Conservation (phyloP, 306 rosid genomes). For the Sesbania bispinosa region DNA sequence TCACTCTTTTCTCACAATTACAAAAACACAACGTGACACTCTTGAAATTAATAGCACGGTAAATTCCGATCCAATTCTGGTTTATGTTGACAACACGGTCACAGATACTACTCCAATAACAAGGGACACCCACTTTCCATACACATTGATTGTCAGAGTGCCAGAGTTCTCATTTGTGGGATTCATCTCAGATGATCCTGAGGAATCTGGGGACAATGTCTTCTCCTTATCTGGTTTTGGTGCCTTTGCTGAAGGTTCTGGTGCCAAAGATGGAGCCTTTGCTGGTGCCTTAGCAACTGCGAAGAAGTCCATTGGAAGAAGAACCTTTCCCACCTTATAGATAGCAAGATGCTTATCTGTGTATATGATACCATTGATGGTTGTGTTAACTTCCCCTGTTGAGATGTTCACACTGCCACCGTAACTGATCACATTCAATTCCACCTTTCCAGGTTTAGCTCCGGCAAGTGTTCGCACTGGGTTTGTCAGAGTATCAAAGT, state of each 20-base stretch:
- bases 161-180: neutral
- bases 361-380: slow-evolving; percentile 40
- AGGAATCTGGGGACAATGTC: neutral
- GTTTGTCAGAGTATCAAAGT: slow-evolving; percentile 48
- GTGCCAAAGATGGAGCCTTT: slow-evolving; percentile 15
- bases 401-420: slow-evolving; percentile 44
- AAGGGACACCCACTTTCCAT: slow-evolving; percentile 27
- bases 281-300: slow-evolving; percentile 26
- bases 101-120: slow-evolving; percentile 15
- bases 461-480: slow-evolving; percentile 50
- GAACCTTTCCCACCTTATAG: slow-evolving; percentile 41
- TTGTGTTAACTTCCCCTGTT: slow-evolving; percentile 47
- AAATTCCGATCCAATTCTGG: too few species aligned
- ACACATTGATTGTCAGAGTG: neutral
- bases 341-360: slow-evolving; percentile 44
- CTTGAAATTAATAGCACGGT: neutral
- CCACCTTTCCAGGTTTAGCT: slow-evolving; percentile 28
- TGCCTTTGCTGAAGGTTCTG: slow-evolving; percentile 2
- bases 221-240: slow-evolving; percentile 30
- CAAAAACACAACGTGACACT: neutral
- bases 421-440: slow-evolving; percentile 43
- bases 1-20: neutral
- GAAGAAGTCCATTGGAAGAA: slow-evolving; percentile 43
- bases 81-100: neutral
- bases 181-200: slow-evolving; percentile 20